Evolutionary conservation across 768 basidiomycete species (phyloP).

Genomic region (Pleurotus pulmonarius): DNA sequence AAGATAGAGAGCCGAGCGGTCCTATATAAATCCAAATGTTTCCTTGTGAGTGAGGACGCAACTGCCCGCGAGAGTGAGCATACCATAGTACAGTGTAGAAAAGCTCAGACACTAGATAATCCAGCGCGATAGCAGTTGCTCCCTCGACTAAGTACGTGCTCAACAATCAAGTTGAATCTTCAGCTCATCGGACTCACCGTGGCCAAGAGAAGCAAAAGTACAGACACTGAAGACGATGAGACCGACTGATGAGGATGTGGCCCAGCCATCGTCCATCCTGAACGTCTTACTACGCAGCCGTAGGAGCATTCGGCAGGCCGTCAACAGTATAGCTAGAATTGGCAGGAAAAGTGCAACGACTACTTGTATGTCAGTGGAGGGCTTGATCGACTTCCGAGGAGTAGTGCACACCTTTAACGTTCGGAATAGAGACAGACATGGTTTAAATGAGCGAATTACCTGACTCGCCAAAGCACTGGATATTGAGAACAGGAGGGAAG

Average conservation of each 20-base stretch:
- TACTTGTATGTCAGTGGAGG: background rate
- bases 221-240: constrained; percentile 16
- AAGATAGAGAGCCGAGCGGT: constrained; percentile 36
- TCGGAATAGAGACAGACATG: background rate
- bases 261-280: constrained; percentile 21
- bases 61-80: background rate
- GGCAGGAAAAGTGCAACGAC: constrained; percentile 14
- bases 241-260: constrained; percentile 15
- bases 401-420: constrained; percentile 1
- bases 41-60: background rate
- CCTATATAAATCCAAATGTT: constrained; percentile 14
- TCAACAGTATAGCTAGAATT: constrained; percentile 16
- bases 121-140: constrained; percentile 13
- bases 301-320: constrained; percentile 15
- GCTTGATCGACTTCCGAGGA: too few species aligned
- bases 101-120: constrained; percentile 16
- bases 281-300: constrained; percentile 14
- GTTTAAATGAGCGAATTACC: background rate
- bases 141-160: constrained; percentile 10
- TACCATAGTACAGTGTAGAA: constrained; percentile 22
- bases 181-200: constrained; percentile 12
- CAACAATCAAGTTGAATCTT: too few species aligned
- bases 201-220: constrained; percentile 18
- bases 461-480: background rate
- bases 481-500: background rate